These are phyloP conservation scores for Waltergamsia citrina DNA, from an alignment of 2,329 filamentous ascomycete genomes.

Conservation along the genomic window DNA sequence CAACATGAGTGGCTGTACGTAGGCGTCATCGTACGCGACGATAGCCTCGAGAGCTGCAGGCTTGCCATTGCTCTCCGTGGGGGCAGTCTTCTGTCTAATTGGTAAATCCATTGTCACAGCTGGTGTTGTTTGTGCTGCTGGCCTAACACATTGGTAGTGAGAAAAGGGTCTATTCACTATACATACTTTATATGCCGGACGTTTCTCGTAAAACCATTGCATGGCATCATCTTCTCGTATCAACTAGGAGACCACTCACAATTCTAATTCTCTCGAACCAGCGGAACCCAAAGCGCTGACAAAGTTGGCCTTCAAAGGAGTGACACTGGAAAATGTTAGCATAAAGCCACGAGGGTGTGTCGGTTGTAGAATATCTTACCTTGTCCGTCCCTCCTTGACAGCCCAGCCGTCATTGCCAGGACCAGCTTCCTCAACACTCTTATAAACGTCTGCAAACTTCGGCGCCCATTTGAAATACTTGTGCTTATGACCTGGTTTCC, in stretches of 20 bases:
- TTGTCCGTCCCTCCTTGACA: slow-evolving; percentile 79
- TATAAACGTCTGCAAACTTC: slow-evolving; percentile 75
- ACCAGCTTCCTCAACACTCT: slow-evolving; percentile 68
- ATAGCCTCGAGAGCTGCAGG: slow-evolving; percentile 46
- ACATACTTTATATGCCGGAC: slow-evolving; percentile 18
- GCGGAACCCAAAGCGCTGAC: slow-evolving; percentile 60
- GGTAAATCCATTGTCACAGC: slow-evolving; percentile 1
- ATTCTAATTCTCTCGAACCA: slow-evolving; percentile 62
- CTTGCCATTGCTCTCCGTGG: neutral
- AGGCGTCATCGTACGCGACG: slow-evolving; percentile 76
- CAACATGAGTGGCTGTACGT: slow-evolving; percentile 80
- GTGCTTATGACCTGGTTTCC: slow-evolving; percentile 48
- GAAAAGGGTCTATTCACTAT: slow-evolving; percentile 23
- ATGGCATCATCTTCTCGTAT: slow-evolving; percentile 7
- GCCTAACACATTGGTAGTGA: slow-evolving; percentile 15
- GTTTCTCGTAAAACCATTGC: neutral
- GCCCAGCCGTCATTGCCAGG: slow-evolving; percentile 91
- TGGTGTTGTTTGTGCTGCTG: neutral
- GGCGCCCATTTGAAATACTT: slow-evolving; percentile 95
- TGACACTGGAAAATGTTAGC: slow-evolving; percentile 50
- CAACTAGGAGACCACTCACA: slow-evolving; percentile 54
- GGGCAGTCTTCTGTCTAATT: slow-evolving; percentile 1
- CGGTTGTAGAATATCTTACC: slow-evolving; percentile 36
- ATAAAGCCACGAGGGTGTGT: neutral
- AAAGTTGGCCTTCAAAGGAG: slow-evolving; percentile 87